Percentiles rank a stretch among this genome's conserved stretches.
phyloP scores from a whole-genome alignment of 768 basidiomycete genomes.

The Boletus eberwhitei region DNA sequence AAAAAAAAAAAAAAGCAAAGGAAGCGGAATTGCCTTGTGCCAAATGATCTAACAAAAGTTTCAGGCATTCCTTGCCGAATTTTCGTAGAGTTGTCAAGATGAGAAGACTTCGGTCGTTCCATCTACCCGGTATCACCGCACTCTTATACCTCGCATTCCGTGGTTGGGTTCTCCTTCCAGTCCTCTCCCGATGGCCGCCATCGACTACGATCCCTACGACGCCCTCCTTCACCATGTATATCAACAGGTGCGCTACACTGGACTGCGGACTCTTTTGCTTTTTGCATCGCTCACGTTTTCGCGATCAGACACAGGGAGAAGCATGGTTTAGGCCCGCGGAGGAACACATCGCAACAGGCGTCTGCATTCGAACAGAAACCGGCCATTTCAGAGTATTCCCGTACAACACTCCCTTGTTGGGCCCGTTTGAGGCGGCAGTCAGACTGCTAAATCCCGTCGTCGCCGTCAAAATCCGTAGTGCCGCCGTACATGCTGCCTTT shows the following conservation, averaged over 20 bases:
- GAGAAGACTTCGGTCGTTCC: neutral
- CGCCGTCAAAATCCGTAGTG: constrained; percentile 75
- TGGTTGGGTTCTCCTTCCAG: neutral
- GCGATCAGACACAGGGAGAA: constrained; percentile 68
- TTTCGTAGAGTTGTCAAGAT: neutral
- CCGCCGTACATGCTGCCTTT: constrained; percentile 79
- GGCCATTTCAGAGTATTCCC: constrained; percentile 78
- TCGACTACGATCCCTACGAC: constrained; percentile 80
- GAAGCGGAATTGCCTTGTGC: too few species aligned
- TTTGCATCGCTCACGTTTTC: neutral
- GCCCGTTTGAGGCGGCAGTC: constrained; percentile 77
- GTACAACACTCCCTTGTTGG: constrained; percentile 71
- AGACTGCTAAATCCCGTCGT: constrained; percentile 75
- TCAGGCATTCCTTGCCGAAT: too few species aligned
- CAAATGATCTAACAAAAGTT: too few species aligned
- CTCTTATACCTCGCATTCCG: constrained; percentile 12
- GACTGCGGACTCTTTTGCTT: neutral
- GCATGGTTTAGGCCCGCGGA: constrained; percentile 84
- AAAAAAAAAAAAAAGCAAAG: too few species aligned
- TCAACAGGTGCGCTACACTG: constrained; percentile 51
- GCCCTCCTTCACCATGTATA: constrained; percentile 79
- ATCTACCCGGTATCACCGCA: neutral
- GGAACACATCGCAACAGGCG: constrained; percentile 72
- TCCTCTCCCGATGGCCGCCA: constrained; percentile 25
- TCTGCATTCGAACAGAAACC: constrained; percentile 66